These are phyloP conservation scores for Juglanconis sp. DNA, from an alignment of 2,329 filamentous ascomycete genomes.

Conservation along the genomic window DNA sequence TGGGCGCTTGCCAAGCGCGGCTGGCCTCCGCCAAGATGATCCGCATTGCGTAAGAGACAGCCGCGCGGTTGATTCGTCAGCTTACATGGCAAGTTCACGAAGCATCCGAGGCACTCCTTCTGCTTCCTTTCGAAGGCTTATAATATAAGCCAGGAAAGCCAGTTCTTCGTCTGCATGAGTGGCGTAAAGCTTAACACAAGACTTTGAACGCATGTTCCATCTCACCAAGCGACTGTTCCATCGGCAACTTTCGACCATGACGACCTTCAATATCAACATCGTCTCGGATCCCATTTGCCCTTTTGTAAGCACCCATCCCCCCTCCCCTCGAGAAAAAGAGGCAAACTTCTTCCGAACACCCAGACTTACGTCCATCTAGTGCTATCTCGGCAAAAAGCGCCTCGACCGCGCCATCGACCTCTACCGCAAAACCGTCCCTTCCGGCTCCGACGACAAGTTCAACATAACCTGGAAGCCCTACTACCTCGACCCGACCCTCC, in stretches of 20 bases:
- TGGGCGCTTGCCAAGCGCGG: conserved; percentile 3
- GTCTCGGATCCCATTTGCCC: conserved; percentile 82
- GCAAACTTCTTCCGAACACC: too few species aligned
- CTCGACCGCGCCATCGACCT: conserved; percentile 68
- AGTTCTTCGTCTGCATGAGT: neutral
- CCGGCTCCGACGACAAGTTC: conserved; percentile 63
- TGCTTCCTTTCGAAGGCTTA: neutral
- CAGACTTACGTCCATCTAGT: conserved; percentile 35
- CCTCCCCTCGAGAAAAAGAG: conserved; percentile 8
- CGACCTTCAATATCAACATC: conserved; percentile 71
- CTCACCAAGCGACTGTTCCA: conserved; percentile 7
- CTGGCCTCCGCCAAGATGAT: neutral
- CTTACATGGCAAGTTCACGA: neutral
- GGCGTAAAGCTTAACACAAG: neutral
- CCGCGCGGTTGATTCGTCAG: conserved; percentile 8
- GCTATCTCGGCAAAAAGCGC: conserved; percentile 77
- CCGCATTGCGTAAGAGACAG: neutral
- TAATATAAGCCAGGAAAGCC: neutral
- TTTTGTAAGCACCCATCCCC: conserved; percentile 36
- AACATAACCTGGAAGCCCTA: conserved; percentile 73
- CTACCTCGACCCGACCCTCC: conserved; percentile 70
- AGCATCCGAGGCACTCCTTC: neutral
- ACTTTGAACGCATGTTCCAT: neutral
- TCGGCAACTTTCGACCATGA: conserved; percentile 49
- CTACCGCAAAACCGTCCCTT: conserved; percentile 61